Percentiles rank a stretch among this genome's conserved stretches.
Evolutionary conservation across 1,284 basidiomycete species (phyloP).

Genomic region (Moesziomyces globuligerus): DNA sequence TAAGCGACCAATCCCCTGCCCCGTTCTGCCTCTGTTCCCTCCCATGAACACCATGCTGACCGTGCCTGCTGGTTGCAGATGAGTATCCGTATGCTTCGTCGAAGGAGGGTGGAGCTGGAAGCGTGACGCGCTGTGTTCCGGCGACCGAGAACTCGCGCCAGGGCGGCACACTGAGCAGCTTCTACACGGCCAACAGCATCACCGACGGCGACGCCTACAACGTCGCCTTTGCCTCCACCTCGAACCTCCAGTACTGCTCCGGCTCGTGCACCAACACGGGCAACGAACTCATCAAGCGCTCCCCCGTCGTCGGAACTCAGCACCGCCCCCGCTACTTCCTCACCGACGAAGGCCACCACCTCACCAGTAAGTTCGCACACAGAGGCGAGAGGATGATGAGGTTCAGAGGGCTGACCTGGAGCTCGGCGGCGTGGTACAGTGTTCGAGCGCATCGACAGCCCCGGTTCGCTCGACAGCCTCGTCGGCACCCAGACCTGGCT

Average conservation of each 20-base stretch:
- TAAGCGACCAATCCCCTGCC: too few species aligned
- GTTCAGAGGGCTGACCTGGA: not conserved
- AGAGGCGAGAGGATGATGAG: not conserved
- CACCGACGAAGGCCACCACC: conserved; percentile 39
- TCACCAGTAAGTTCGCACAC: conserved; percentile 40
- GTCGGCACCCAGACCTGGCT: conserved; percentile 47
- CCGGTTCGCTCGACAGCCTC: conserved; percentile 41
- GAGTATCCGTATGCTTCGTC: conserved; percentile 55
- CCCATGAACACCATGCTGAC: too few species aligned
- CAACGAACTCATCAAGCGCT: conserved; percentile 38
- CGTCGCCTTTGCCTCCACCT: conserved; percentile 37
- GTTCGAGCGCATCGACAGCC: conserved; percentile 41
- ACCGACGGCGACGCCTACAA: conserved; percentile 45
- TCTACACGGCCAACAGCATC: conserved; percentile 43
- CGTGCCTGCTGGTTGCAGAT: conserved; percentile 25
- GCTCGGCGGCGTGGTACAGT: too few species aligned
- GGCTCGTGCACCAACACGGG: conserved; percentile 46
- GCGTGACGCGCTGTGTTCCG: conserved; percentile 51
- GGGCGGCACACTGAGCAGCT: conserved; percentile 41
- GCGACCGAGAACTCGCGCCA: conserved; percentile 49
- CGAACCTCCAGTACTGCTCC: conserved; percentile 43
- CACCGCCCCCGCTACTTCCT: conserved; percentile 23
- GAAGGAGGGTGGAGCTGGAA: conserved; percentile 45
- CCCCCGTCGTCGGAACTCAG: conserved; percentile 13
- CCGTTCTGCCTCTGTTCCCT: conserved; percentile 11